Base-by-base conservation (phyloP, 495 filamentous ascomycete species). In the Extremus antarcticus region DNA sequence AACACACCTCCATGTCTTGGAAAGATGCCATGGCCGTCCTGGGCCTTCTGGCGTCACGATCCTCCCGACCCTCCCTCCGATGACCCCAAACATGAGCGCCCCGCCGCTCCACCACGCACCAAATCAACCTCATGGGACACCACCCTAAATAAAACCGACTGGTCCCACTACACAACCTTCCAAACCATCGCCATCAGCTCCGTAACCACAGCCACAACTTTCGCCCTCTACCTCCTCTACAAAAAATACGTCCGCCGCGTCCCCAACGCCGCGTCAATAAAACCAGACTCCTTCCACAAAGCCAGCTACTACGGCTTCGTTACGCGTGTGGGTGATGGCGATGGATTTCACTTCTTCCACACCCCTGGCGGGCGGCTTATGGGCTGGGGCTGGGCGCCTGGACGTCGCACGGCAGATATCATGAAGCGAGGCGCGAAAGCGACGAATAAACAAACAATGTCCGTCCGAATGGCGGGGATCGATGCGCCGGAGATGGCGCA, bases 401-500 rank as follows among this genome's bases (percentile, higher is more conserved):
- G 84, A 69, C 81, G 88, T 60, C 81, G 70, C 46, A 78, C 95
- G 1, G 88, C 51, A 32, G 47, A 50, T 4, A 32, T 54, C 7
- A 19, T 4, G 23, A 46, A 50, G 45, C 19, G 13, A 25, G n/a
- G n/a, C 29, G 20, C 38, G 15, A 51, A 51, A 23, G 39, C 41
- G 53, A 39, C 70, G 23, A 63, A 50, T 21, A 47, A 3, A 13
- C 62, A 85, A 39, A 62, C 59, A 81, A 83, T 98, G 49, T 83
- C 89, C 47, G 76, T 98, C 55, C 86, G 92, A 38, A 70, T 98
- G 39, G 94, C 92, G 8, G 92, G 92, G 35, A 68, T 97, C 45
- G 92, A 98, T 65, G 94, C 92, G 17, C 92, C 92, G 1, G 92
- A 98, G 71, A 70, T 85, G 39, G 86, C 88, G 2, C 94, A 98